A percentile compares a stretch with the other conserved stretches of the same genome.
These are phyloP conservation scores for Lomentospora prolificans DNA, from an alignment of 2,329 filamentous ascomycete species.

Conservation along the genomic window DNA sequence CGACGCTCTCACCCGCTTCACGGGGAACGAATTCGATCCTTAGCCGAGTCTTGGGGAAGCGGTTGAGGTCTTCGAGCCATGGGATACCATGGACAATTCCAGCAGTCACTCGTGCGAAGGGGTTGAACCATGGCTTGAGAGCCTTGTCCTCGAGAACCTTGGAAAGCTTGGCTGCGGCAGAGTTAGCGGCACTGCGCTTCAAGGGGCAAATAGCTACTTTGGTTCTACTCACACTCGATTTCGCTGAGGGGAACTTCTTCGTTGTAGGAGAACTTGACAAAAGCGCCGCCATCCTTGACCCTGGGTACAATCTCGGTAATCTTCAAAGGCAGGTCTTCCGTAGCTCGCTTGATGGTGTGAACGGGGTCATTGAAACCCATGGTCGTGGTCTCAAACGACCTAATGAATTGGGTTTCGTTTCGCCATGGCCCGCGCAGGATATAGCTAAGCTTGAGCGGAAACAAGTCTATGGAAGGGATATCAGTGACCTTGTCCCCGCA, in stretches of 20 bases:
- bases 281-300: slow-evolving; percentile 85
- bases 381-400: slow-evolving; percentile 39
- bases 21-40: slow-evolving; percentile 77
- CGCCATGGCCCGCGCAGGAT: slow-evolving; percentile 37
- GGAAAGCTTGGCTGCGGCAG: slow-evolving; percentile 44
- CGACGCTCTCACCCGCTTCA: slow-evolving; percentile 57
- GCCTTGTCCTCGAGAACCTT: slow-evolving; percentile 57
- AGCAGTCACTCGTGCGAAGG: slow-evolving; percentile 60
- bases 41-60: slow-evolving; percentile 66
- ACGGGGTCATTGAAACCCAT: slow-evolving; percentile 43
- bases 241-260: slow-evolving; percentile 26
- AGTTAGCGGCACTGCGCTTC: too few relatives aligned
- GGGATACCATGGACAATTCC: slow-evolving; percentile 73
- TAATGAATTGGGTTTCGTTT: slow-evolving; percentile 38
- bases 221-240: slow-evolving; percentile 27
- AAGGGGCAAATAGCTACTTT: too few relatives aligned
- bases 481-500: not conserved
- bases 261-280: slow-evolving; percentile 67
- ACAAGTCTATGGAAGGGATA: slow-evolving; percentile 51
- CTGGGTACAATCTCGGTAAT: slow-evolving; percentile 76
- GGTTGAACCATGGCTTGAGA: slow-evolving; percentile 84
- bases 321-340: slow-evolving; percentile 50
- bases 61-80: slow-evolving; percentile 88
- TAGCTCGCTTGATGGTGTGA: slow-evolving; percentile 45
- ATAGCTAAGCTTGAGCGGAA: slow-evolving; percentile 61